phyloP scores from a whole-genome alignment of 805 yeast genomes.

The Lachancea cidri region DNA sequence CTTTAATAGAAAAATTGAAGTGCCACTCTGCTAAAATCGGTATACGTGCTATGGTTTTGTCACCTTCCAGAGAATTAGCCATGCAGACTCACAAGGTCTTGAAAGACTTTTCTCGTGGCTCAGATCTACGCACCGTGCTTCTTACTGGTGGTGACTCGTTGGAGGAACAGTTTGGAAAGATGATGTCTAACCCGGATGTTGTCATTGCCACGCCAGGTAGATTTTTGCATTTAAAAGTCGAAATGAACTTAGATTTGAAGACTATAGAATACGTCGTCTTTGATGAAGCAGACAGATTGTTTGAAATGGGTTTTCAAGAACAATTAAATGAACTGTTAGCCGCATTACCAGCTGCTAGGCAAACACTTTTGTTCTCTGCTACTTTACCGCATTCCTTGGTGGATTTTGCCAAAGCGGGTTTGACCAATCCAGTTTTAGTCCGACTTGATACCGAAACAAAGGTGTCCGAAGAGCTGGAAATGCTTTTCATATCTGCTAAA shows the following conservation, averaged over 20 bases:
- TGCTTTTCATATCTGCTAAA: slow-evolving; percentile 80
- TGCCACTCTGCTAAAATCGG: slow-evolving; percentile 84
- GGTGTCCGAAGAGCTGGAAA: slow-evolving; percentile 83
- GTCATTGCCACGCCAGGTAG: slow-evolving; percentile 97
- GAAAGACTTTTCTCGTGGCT: slow-evolving; percentile 79
- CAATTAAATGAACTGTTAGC: slow-evolving; percentile 86
- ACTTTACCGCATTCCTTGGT: slow-evolving; percentile 89
- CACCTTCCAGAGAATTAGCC: slow-evolving; percentile 97
- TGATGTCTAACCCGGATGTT: slow-evolving; percentile 93
- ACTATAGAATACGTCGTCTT: slow-evolving; percentile 87
- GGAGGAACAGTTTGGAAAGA: slow-evolving; percentile 89
- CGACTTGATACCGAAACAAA: slow-evolving; percentile 91
- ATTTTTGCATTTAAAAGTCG: slow-evolving; percentile 90
- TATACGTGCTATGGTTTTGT: slow-evolving; percentile 77
- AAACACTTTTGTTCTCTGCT: slow-evolving; percentile 87
- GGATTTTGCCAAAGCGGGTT: slow-evolving; percentile 96
- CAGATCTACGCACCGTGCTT: slow-evolving; percentile 73
- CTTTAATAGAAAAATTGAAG: slow-evolving; percentile 80
- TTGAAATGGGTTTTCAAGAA: slow-evolving; percentile 94
- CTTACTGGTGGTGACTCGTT: slow-evolving; percentile 98
- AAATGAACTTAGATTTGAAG: slow-evolving; percentile 82
- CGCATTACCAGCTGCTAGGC: slow-evolving; percentile 75
- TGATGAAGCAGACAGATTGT: slow-evolving; percentile 95
- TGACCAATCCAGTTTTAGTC: slow-evolving; percentile 85
- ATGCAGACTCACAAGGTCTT: slow-evolving; percentile 85